These are phyloP conservation scores for Aspergillus coremiiformis DNA, from an alignment of 495 filamentous ascomycete genomes.

Conservation along the genomic window DNA sequence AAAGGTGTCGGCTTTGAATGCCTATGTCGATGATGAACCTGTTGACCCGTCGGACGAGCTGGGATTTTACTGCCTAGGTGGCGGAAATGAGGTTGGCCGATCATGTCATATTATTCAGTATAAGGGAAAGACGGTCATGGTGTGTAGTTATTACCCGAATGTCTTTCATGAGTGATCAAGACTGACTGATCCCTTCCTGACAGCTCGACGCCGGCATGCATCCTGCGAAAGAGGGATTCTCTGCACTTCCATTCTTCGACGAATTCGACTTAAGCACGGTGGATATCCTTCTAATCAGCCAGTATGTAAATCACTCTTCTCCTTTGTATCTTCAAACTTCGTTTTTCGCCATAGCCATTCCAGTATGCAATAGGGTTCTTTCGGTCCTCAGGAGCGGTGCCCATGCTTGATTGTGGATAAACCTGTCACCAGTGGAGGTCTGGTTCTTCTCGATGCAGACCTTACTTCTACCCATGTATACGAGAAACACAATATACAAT, in stretches of 20 bases:
- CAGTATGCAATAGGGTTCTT: conserved; percentile 3
- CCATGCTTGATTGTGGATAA: not conserved
- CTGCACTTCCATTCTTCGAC: conserved; percentile 92
- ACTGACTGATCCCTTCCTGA: conserved; percentile 14
- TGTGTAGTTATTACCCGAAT: conserved; percentile 35
- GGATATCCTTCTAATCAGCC: conserved; percentile 93
- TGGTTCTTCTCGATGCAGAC: conserved; percentile 3
- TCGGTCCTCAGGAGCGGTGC: conserved; percentile 4
- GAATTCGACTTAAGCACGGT: conserved; percentile 97
- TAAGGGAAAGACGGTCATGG: conserved; percentile 99
- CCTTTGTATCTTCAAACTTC: conserved; percentile 7
- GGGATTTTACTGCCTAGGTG: conserved; percentile 86
- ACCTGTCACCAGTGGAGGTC: not conserved
- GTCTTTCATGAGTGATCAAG: not conserved
- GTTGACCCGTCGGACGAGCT: conserved; percentile 80
- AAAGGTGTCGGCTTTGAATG: conserved; percentile 60
- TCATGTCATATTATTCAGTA: conserved; percentile 98
- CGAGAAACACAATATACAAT: conserved; percentile 30
- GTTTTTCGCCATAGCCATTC: not conserved
- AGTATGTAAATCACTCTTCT: conserved; percentile 56
- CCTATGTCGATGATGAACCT: conserved; percentile 54
- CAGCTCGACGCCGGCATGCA: conserved; percentile 96
- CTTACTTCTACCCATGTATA: conserved; percentile 23
- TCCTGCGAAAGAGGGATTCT: conserved; percentile 92
- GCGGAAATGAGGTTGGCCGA: conserved; percentile 92